These are phyloP conservation scores for Limonium bicolor DNA, from an alignment of 148 eudicot species.

Conservation along the genomic window DNA sequence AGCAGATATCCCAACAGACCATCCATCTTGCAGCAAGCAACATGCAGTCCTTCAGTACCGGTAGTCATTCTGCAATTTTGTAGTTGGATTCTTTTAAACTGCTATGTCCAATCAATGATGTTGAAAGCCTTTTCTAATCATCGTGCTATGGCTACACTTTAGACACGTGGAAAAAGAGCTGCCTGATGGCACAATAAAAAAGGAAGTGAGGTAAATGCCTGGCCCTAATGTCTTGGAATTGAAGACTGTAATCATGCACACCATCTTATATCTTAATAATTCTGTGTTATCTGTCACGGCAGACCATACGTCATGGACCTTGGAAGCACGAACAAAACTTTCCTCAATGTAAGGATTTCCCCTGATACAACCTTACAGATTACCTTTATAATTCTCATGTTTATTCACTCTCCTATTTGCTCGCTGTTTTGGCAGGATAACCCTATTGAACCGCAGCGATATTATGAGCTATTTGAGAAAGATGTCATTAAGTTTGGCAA, in stretches of 20 bases:
- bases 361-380: neutral
- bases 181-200: slow-evolving; percentile 67
- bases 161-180: slow-evolving; percentile 90
- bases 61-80: slow-evolving; percentile 19
- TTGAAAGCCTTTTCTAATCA: too few species aligned
- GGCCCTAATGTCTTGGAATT: too few species aligned
- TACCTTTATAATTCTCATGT: neutral
- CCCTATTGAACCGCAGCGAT: slow-evolving; percentile 71
- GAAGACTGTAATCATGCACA: too few species aligned
- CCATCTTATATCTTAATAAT: too few species aligned
- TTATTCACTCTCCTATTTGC: neutral
- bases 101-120: too few species aligned
- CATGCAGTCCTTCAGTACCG: slow-evolving; percentile 89
- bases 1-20: slow-evolving; percentile 89
- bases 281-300: too few species aligned
- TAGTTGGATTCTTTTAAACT: too few species aligned
- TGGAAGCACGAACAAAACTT: slow-evolving; percentile 96
- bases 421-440: slow-evolving; percentile 42
- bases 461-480: slow-evolving; percentile 76
- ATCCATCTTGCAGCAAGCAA: slow-evolving; percentile 94
- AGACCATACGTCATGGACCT: slow-evolving; percentile 98
- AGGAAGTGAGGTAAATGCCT: slow-evolving; percentile 50
- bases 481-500: slow-evolving; percentile 89
- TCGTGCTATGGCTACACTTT: too few species aligned
- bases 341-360: slow-evolving; percentile 47